Conservation (phyloP, 352 stramenopile genomes). For the Achlya hypogyna region DNA sequence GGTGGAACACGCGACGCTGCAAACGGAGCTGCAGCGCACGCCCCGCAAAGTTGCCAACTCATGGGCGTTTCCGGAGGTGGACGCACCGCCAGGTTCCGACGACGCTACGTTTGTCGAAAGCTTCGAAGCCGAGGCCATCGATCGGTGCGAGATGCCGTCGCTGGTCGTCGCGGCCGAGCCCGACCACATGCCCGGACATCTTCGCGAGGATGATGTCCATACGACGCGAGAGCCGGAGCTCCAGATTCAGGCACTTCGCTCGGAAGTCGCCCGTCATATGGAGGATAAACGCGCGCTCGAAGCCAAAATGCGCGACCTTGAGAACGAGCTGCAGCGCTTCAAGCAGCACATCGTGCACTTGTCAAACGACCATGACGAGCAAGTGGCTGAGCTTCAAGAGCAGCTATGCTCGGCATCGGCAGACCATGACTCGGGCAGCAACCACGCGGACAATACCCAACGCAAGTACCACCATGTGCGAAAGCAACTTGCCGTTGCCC, state of each 20-base stretch:
- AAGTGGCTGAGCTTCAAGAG: neutral
- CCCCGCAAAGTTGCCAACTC: neutral
- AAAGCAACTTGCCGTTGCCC: neutral
- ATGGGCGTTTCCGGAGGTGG: neutral
- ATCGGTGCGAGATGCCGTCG: neutral
- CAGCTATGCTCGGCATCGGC: neutral
- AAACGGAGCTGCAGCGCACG: no score
- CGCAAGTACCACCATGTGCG: neutral
- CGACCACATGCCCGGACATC: neutral
- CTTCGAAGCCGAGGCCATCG: neutral
- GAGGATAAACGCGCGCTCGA: neutral
- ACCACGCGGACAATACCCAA: neutral
- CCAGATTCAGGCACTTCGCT: neutral
- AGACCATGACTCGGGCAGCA: neutral
- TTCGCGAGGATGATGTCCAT: neutral
- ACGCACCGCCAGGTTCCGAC: neutral
- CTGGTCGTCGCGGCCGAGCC: no score
- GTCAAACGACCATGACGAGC: neutral
- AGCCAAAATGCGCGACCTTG: neutral
- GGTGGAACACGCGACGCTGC: neutral
- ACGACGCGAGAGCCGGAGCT: neutral
- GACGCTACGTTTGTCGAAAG: neutral
- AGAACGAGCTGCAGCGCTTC: neutral
- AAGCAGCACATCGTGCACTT: neutral
- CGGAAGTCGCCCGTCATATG: neutral